phyloP scores from a whole-genome alignment of 169 alveolate species.

The Plasmodium sp. region DNA sequence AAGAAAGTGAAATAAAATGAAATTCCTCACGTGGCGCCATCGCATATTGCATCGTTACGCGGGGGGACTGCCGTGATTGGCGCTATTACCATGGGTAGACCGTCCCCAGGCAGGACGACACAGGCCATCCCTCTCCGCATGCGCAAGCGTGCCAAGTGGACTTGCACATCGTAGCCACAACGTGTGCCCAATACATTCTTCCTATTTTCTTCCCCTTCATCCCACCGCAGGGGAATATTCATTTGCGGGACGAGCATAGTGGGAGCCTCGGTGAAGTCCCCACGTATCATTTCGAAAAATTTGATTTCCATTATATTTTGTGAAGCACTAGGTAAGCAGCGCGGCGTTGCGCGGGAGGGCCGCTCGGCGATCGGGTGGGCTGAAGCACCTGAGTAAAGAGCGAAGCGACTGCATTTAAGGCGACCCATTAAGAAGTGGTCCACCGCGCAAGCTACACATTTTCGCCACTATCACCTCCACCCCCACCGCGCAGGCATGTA shows the following conservation, averaged over 20 bases:
- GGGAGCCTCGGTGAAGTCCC: conserved; percentile 99
- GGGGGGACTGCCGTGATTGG: background rate
- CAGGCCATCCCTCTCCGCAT: background rate
- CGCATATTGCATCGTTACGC: background rate
- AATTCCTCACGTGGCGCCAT: background rate
- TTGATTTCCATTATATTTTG: conserved; percentile 98
- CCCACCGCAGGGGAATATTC: conserved; percentile 94
- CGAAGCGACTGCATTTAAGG: background rate
- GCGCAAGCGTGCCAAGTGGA: background rate
- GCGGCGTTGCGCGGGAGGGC: conserved; percentile 85
- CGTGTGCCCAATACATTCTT: background rate
- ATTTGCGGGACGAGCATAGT: conserved; percentile 97
- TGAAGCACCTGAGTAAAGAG: conserved; percentile 65
- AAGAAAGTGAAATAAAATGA: background rate
- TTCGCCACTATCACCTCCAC: background rate
- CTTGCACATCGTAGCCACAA: background rate
- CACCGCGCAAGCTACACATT: background rate
- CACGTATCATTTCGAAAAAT: conserved; percentile 99
- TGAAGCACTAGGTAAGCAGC: conserved; percentile 99
- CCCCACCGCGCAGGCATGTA: conserved; percentile 74
- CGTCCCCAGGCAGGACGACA: too few species aligned
- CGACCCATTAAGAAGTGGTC: background rate
- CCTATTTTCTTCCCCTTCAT: background rate
- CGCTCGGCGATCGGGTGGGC: conserved; percentile 85
- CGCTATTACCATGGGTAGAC: background rate